Percentiles rank a stretch among this genome's conserved stretches.
These are phyloP conservation scores for Dryadomyces quercus-mongolicae DNA, from an alignment of 2,329 filamentous ascomycete genomes.

Conservation along the genomic window DNA sequence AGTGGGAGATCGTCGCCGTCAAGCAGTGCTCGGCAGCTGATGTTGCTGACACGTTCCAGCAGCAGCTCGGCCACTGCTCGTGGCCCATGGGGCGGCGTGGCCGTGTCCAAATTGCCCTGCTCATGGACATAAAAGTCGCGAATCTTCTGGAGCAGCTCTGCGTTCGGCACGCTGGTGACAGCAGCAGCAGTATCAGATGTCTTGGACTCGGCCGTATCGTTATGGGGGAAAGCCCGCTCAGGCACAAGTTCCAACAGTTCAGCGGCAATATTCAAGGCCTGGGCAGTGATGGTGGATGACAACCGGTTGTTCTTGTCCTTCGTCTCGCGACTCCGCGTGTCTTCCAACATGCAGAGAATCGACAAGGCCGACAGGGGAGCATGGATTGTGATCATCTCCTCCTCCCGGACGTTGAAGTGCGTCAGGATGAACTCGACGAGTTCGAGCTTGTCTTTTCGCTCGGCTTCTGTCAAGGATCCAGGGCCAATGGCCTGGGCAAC, in stretches of 20 bases:
- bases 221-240: constrained; percentile 44
- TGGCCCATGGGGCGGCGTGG: constrained; percentile 45
- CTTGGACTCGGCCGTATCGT: constrained; percentile 15
- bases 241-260: constrained; percentile 53
- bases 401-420: constrained; percentile 88
- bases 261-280: constrained; percentile 36
- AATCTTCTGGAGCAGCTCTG: constrained; percentile 48
- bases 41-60: constrained; percentile 43
- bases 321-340: constrained; percentile 27
- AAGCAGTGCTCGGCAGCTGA: constrained; percentile 35
- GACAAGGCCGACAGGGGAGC: constrained; percentile 66
- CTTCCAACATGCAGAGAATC: constrained; percentile 46
- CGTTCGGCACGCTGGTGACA: constrained; percentile 21
- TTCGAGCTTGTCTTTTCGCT: constrained; percentile 51
- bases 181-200: too few relatives aligned
- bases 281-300: constrained; percentile 8
- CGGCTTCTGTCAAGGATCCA: constrained; percentile 27
- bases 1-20: constrained; percentile 37
- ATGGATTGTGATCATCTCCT: constrained; percentile 86
- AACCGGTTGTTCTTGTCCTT: neutral
- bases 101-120: constrained; percentile 56
- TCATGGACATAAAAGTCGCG: constrained; percentile 56
- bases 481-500: constrained; percentile 47
- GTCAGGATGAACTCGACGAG: constrained; percentile 71
- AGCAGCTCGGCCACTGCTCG: constrained; percentile 48